These are phyloP conservation scores for Metroxylon sagu DNA, from an alignment of 176 grass and related monocot species.

Conservation along the genomic window DNA sequence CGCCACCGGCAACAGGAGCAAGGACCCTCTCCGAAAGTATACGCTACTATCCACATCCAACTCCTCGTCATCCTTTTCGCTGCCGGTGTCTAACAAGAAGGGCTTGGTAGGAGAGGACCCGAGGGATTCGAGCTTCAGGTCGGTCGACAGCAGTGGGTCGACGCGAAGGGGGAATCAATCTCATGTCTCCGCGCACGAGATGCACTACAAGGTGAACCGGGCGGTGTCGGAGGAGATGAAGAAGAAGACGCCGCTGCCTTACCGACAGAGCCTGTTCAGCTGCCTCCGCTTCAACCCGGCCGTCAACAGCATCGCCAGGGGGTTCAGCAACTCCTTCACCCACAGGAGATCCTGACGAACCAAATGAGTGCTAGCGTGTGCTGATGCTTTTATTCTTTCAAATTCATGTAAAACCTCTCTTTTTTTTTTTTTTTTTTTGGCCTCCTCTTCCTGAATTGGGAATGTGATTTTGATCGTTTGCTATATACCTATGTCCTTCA, in stretches of 20 bases:
- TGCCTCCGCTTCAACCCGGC: constrained; percentile 25
- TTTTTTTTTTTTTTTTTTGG: too few species aligned
- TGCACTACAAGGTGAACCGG: constrained; percentile 8
- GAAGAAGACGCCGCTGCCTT: constrained; percentile 15
- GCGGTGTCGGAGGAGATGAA: not conserved
- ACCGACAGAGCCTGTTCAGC: constrained; percentile 19
- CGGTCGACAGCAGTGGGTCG: not conserved
- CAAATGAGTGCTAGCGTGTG: too few species aligned
- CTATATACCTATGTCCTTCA: too few species aligned
- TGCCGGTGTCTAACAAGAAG: not conserved
- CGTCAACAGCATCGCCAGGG: constrained; percentile 1
- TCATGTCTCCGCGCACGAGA: constrained; percentile 1
- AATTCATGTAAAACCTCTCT: too few species aligned
- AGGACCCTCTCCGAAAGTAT: constrained; percentile 19
- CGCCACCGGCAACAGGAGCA: constrained; percentile 17
- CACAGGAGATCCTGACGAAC: too few species aligned
- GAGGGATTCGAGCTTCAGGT: constrained; percentile 15
- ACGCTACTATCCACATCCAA: not conserved
- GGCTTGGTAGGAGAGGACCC: not conserved
- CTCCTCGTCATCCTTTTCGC: too few species aligned
- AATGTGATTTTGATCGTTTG: too few species aligned
- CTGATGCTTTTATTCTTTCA: too few species aligned
- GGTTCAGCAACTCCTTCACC: constrained; percentile 6
- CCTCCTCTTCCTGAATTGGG: too few species aligned
- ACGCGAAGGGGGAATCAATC: not conserved